These are phyloP conservation scores for Neurospora sp. DNA, from an alignment of 495 filamentous ascomycete genomes.

Conservation along the genomic window DNA sequence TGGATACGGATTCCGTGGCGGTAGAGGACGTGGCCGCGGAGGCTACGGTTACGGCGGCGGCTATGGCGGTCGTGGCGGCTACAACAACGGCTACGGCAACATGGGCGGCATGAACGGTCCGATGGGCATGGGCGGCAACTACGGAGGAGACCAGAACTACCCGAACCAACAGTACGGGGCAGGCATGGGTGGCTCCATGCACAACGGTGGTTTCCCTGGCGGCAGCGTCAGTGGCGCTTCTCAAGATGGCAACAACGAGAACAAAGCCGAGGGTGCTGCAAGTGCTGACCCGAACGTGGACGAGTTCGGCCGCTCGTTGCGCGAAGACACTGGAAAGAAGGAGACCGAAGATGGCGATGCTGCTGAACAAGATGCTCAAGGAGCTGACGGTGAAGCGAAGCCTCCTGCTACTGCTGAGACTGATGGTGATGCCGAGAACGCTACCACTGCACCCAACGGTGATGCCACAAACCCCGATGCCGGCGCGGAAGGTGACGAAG, in stretches of 20 bases:
- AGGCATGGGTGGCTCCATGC: slow-evolving; percentile 6
- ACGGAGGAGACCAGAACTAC: slow-evolving; percentile 23
- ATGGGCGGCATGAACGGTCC: slow-evolving; percentile 6
- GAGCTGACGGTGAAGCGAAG: slow-evolving; percentile 10
- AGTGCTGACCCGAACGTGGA: slow-evolving; percentile 30
- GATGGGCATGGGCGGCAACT: slow-evolving; percentile 25
- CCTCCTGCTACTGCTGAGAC: neutral
- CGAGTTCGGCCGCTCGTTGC: slow-evolving; percentile 44
- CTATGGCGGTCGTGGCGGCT: slow-evolving; percentile 41
- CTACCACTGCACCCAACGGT: neutral
- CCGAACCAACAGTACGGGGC: slow-evolving; percentile 11
- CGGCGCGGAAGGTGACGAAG: neutral
- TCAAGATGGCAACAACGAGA: slow-evolving; percentile 1
- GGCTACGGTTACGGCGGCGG: slow-evolving; percentile 36
- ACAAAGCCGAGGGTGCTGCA: slow-evolving; percentile 9
- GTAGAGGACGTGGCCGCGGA: slow-evolving; percentile 55
- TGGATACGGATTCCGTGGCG: slow-evolving; percentile 38
- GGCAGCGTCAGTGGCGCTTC: slow-evolving; percentile 4
- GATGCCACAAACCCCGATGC: neutral
- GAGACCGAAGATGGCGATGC: slow-evolving; percentile 11
- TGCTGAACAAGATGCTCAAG: slow-evolving; percentile 17
- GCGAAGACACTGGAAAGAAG: slow-evolving; percentile 14
- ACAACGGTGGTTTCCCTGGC: slow-evolving; percentile 3
- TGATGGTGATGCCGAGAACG: neutral
- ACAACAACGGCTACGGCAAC: slow-evolving; percentile 7